phyloP scores from a whole-genome alignment of 495 filamentous ascomycete species.

The Penicillium egyptiacum region DNA sequence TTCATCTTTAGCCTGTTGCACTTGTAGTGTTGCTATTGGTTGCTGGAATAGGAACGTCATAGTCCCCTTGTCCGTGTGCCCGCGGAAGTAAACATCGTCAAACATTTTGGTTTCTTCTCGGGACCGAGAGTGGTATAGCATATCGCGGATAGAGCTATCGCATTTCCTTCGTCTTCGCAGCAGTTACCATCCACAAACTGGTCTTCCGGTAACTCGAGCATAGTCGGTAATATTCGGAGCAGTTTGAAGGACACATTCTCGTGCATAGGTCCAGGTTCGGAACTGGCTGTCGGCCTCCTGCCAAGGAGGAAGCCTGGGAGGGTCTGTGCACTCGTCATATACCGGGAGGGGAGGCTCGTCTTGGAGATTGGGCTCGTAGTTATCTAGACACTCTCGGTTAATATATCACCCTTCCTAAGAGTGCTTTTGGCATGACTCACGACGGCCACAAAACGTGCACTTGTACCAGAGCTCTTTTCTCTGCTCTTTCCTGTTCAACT shows the following conservation, averaged over 20 bases:
- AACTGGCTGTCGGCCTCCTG: too few species aligned
- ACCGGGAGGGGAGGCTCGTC: too few species aligned
- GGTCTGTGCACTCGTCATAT: too few species aligned
- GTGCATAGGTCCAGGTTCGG: too few species aligned
- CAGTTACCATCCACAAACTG: slow-evolving; percentile 48
- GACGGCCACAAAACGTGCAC: too few species aligned
- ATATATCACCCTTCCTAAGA: too few species aligned
- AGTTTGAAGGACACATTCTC: slow-evolving; percentile 47
- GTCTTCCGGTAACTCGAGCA: slow-evolving; percentile 56
- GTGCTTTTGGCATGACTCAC: too few species aligned
- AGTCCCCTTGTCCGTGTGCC: slow-evolving; percentile 55
- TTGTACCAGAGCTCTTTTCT: too few species aligned
- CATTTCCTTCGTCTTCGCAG: slow-evolving; percentile 50
- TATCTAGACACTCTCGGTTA: too few species aligned
- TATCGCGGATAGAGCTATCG: slow-evolving; percentile 53
- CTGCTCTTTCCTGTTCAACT: too few species aligned
- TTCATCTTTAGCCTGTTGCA: slow-evolving; percentile 26
- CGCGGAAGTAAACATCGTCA: slow-evolving; percentile 44
- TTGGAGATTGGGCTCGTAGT: too few species aligned
- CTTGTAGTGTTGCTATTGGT: slow-evolving; percentile 55
- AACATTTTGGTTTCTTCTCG: slow-evolving; percentile 41
- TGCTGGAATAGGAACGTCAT: slow-evolving; percentile 57
- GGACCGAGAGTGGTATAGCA: slow-evolving; percentile 51
- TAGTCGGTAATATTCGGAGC: slow-evolving; percentile 48
- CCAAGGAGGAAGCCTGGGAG: too few species aligned